phyloP scores from a whole-genome alignment of 2,329 filamentous ascomycete species.

The Cercospora sojina region DNA sequence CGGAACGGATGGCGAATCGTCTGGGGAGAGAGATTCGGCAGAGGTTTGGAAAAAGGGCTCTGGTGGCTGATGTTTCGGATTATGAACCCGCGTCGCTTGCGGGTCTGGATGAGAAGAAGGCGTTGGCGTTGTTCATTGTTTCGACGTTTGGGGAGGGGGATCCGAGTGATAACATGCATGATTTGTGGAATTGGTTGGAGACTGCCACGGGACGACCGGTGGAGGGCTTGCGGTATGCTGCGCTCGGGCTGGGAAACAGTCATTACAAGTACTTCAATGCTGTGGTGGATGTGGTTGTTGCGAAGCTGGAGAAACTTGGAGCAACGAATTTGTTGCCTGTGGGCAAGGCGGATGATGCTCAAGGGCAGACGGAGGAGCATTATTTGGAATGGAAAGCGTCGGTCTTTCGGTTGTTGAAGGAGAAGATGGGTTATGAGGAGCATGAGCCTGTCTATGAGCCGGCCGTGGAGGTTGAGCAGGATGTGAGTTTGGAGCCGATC shows the following conservation, averaged over 20 bases:
- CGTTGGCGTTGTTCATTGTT: constrained; percentile 31
- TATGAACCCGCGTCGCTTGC: neutral
- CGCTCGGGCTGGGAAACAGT: constrained; percentile 49
- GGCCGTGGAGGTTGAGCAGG: constrained; percentile 33
- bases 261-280: constrained; percentile 51
- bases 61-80: neutral
- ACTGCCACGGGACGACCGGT: constrained; percentile 22
- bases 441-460: constrained; percentile 39
- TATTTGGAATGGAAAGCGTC: constrained; percentile 46
- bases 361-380: constrained; percentile 46
- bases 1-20: neutral
- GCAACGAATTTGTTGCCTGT: constrained; percentile 37
- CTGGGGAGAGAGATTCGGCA: neutral
- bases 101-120: neutral
- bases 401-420: constrained; percentile 37
- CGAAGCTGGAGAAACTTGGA: constrained; percentile 37
- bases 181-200: constrained; percentile 40
- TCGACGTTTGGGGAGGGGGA: constrained; percentile 37
- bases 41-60: neutral
- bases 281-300: constrained; percentile 41
- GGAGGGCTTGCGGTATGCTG: constrained; percentile 40
- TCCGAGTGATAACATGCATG: constrained; percentile 52
- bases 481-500: constrained; percentile 28
- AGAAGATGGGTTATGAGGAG: constrained; percentile 37
- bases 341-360: constrained; percentile 44